Base-by-base conservation (phyloP, 108 stramenopile species). In the Schizochytrium sp. region DNA sequence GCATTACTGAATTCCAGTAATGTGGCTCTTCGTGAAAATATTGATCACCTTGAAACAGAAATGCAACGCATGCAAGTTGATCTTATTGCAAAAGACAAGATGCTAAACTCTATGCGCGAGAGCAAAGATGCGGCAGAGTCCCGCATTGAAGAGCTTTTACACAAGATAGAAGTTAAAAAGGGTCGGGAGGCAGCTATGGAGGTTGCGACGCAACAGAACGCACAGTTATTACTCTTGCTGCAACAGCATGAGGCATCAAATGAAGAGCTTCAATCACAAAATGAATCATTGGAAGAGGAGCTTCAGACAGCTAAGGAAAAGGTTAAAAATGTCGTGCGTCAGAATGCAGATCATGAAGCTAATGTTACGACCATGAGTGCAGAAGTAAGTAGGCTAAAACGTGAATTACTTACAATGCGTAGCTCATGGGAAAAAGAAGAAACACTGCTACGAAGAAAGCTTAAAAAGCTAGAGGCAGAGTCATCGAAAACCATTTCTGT, bases 141-240 rank as follows among this genome's bases (percentile, higher is more conserved):
- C 1, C n/a, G 55, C n/a, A 42, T 83, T 0, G 45, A 49, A 10
- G 76, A 83, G 15, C 76, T 83, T 38, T 10, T n/a, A 53, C 47
- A 55, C 0, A 17, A 83, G 47, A 38, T 83, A 2, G 76, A 83
- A 40, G 76, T 83, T n/a, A 83, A 83, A 28, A 55, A 83, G 50
- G 76, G 76, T 13, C 47, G 53, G 8, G 76, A 83, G 15, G 76
- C 47, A n/a, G 76, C 76, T 13, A 83, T 83, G 76, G 76, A 83
- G 47, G 76, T 83, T 0, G 19, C 76, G 5, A 83, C 76, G 50
- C 47, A 83, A 53, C 76, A 83, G 28, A 83, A 83, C 76, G 76
- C 76, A 53, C 76, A 83, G 76, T 53, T 83, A 10, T 40, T 83
- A n/a, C 76, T 55, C 38, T 40, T 83, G 1, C 40, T 83, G 3